A percentile compares a stretch with the other conserved stretches of the same genome.
phyloP scores from a whole-genome alignment of 441 rosid genomes.

The Metrosideros polymorpha region DNA sequence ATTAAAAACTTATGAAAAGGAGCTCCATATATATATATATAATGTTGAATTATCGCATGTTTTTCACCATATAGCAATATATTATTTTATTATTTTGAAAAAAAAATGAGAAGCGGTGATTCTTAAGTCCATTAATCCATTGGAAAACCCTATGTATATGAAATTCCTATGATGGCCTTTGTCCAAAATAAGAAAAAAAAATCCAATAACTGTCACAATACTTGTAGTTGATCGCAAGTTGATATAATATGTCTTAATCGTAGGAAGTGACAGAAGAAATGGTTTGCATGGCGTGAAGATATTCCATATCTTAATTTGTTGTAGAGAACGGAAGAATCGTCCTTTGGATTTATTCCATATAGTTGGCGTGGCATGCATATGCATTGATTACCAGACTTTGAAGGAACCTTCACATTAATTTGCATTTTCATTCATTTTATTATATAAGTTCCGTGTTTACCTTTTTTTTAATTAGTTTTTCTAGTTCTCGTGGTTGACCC shows the following conservation, averaged over 20 bases:
- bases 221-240: not conserved
- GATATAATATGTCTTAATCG: not conserved
- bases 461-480: not conserved
- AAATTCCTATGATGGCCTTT: not conserved
- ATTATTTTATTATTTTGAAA: not conserved
- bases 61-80: not conserved
- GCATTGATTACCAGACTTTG: not conserved
- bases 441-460: not conserved
- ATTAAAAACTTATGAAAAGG: not conserved
- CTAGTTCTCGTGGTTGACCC: not conserved
- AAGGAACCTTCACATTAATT: not conserved
- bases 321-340: not conserved
- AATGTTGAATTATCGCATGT: not conserved
- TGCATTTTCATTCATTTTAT: not conserved
- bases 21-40: no score
- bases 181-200: not conserved
- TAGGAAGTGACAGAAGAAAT: not conserved
- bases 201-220: not conserved
- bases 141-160: not conserved
- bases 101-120: not conserved
- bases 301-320: not conserved
- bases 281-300: not conserved
- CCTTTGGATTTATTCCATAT: not conserved
- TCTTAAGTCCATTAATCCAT: not conserved
- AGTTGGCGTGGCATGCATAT: not conserved